These are phyloP conservation scores for Boehmeria nivea DNA, from an alignment of 306 rosid species.

Conservation along the genomic window DNA sequence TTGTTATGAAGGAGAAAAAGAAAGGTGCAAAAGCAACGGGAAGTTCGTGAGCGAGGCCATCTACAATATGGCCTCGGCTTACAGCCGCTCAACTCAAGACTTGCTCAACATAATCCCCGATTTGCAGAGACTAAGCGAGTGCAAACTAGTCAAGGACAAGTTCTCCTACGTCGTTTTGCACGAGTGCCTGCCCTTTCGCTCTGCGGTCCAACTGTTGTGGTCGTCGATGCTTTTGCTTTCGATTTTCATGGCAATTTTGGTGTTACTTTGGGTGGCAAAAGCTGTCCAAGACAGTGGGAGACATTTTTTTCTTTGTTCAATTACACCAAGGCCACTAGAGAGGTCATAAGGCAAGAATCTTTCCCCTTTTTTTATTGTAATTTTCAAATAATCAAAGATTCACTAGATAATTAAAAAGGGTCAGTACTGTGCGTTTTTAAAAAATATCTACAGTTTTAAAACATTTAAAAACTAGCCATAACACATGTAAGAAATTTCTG, in stretches of 20 bases:
- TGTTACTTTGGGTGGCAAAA: slow-evolving; percentile 35
- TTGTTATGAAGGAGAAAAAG: slow-evolving; percentile 24
- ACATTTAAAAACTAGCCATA: too few relatives aligned
- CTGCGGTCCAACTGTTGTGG: slow-evolving; percentile 40
- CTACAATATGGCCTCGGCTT: slow-evolving; percentile 57
- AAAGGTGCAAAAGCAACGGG: slow-evolving; percentile 40
- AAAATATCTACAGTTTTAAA: too few relatives aligned
- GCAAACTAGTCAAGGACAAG: slow-evolving; percentile 42
- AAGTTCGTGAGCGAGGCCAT: slow-evolving; percentile 34
- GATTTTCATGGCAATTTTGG: slow-evolving; percentile 45
- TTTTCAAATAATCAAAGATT: too few relatives aligned
- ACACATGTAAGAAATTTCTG: too few relatives aligned
- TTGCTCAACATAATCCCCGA: slow-evolving; percentile 56
- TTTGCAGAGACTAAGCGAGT: slow-evolving; percentile 44
- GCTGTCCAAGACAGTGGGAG: too few relatives aligned
- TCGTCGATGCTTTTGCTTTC: slow-evolving; percentile 48
- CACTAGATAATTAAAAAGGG: too few relatives aligned
- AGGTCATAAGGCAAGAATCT: too few relatives aligned
- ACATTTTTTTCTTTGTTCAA: too few relatives aligned
- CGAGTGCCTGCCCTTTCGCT: slow-evolving; percentile 54
- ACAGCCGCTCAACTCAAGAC: slow-evolving; percentile 49
- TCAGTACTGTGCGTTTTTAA: too few relatives aligned
- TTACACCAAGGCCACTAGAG: too few relatives aligned
- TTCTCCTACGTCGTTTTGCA: slow-evolving; percentile 42
- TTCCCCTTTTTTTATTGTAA: too few relatives aligned